Conservation (phyloP, 257 asterid genomes). For the Solanum clarkiae region DNA sequence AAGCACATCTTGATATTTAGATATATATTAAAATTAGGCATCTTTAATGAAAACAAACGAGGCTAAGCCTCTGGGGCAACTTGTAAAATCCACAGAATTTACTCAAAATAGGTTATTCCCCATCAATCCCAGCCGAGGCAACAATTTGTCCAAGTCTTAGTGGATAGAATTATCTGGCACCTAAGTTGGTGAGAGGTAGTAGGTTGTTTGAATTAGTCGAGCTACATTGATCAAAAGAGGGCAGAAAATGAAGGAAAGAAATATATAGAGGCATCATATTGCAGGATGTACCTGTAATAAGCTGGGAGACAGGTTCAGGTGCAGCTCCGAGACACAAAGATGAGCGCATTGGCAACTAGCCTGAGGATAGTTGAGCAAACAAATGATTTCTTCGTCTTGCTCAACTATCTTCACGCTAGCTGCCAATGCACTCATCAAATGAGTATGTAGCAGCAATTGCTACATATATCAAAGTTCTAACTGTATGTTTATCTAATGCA, state of each 20-base stretch:
- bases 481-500: constrained; percentile 75
- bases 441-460: constrained; percentile 96
- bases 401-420: constrained; percentile 62
- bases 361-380: constrained; percentile 73
- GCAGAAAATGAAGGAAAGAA: neutral
- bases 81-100: no score
- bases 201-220: no score
- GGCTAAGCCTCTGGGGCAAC: no score
- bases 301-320: constrained; percentile 96
- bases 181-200: neutral
- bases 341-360: constrained; percentile 67
- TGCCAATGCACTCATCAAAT: constrained; percentile 79
- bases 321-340: constrained; percentile 67
- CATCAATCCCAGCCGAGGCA: no score
- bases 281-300: constrained; percentile 55
- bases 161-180: no score
- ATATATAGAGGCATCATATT: neutral
- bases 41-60: no score
- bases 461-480: constrained; percentile 67
- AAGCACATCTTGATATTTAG: no score
- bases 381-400: constrained; percentile 40
- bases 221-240: neutral
- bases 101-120: no score
- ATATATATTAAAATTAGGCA: no score
- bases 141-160: no score